A percentile compares a stretch with the other conserved stretches of the same genome.
phyloP scores from a whole-genome alignment of 768 basidiomycete species.

The Phaeotremella fagi region DNA sequence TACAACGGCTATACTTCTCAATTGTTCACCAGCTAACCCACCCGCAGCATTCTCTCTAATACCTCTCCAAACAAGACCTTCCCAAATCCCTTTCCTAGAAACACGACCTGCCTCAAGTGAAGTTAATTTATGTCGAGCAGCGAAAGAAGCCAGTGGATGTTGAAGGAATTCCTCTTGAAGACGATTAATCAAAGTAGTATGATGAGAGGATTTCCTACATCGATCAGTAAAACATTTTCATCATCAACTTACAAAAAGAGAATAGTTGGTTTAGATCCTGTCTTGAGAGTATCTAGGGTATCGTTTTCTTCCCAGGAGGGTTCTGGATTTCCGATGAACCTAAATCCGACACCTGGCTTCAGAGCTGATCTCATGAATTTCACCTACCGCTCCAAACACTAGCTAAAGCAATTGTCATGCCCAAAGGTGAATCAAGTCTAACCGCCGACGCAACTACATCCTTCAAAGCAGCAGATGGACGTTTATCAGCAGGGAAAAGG shows the following conservation, averaged over 20 bases:
- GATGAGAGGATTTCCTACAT: conserved; percentile 55
- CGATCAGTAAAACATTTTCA: conserved; percentile 1
- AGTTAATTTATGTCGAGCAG: conserved; percentile 71
- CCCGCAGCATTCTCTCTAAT: conserved; percentile 59
- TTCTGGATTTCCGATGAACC: conserved; percentile 26
- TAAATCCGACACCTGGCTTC: conserved; percentile 35
- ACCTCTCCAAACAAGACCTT: conserved; percentile 66
- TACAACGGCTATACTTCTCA: conserved; percentile 67
- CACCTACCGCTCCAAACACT: conserved; percentile 52
- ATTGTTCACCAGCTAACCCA: conserved; percentile 59
- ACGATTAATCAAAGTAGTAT: conserved; percentile 55
- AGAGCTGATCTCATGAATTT: conserved; percentile 53
- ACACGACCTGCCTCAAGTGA: conserved; percentile 68
- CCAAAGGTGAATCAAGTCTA: conserved; percentile 68
- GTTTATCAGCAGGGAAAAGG: conserved; percentile 66
- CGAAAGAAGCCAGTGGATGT: conserved; percentile 59
- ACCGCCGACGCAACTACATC: conserved; percentile 76
- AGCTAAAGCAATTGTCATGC: conserved; percentile 72
- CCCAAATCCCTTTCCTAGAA: conserved; percentile 77
- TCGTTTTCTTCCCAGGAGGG: conserved; percentile 10
- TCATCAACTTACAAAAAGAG: conserved; percentile 56
- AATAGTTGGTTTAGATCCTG: conserved; percentile 57
- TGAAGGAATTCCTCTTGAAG: conserved; percentile 57
- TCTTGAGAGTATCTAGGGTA: conserved; percentile 7
- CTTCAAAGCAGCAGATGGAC: conserved; percentile 56